These are phyloP conservation scores for Fistulina hepatica DNA, from an alignment of 1,284 basidiomycete genomes.

Conservation along the genomic window DNA sequence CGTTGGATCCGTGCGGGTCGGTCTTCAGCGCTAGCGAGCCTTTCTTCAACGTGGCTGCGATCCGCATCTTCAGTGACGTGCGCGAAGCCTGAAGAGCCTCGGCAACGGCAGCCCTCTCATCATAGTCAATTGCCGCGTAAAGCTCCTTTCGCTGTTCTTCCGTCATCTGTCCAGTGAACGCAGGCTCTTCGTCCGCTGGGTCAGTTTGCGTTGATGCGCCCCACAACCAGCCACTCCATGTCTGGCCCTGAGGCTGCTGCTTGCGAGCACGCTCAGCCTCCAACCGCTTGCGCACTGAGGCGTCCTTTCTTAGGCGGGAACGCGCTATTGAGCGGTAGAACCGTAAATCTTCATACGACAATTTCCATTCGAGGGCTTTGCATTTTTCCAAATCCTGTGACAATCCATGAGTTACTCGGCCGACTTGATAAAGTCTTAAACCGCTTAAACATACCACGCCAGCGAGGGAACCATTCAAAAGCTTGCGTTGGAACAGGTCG, in stretches of 20 bases:
- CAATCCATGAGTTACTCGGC: slow-evolving; percentile 6
- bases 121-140: slow-evolving; percentile 91
- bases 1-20: slow-evolving; percentile 50
- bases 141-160: slow-evolving; percentile 91
- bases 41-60: slow-evolving; percentile 72
- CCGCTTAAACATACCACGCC: slow-evolving; percentile 29
- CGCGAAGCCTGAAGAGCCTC: slow-evolving; percentile 62
- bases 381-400: slow-evolving; percentile 55
- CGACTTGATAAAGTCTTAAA: background rate
- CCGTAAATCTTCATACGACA: slow-evolving; percentile 92
- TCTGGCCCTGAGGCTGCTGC: slow-evolving; percentile 36
- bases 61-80: slow-evolving; percentile 75
- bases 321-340: slow-evolving; percentile 97
- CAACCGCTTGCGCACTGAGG: slow-evolving; percentile 53
- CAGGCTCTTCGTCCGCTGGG: slow-evolving; percentile 33
- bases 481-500: slow-evolving; percentile 75
- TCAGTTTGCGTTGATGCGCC: slow-evolving; percentile 36
- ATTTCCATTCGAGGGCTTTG: slow-evolving; percentile 67
- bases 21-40: slow-evolving; percentile 78
- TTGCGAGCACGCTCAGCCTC: slow-evolving; percentile 61
- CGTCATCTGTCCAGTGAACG: slow-evolving; percentile 65
- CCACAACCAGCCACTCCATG: slow-evolving; percentile 86
- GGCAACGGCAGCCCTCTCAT: slow-evolving; percentile 70
- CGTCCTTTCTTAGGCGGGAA: slow-evolving; percentile 81
- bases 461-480: slow-evolving; percentile 39